Evolutionary conservation across 2,329 filamentous ascomycete genomes (phyloP).

Genomic region (Lasiodiplodia citricola): DNA sequence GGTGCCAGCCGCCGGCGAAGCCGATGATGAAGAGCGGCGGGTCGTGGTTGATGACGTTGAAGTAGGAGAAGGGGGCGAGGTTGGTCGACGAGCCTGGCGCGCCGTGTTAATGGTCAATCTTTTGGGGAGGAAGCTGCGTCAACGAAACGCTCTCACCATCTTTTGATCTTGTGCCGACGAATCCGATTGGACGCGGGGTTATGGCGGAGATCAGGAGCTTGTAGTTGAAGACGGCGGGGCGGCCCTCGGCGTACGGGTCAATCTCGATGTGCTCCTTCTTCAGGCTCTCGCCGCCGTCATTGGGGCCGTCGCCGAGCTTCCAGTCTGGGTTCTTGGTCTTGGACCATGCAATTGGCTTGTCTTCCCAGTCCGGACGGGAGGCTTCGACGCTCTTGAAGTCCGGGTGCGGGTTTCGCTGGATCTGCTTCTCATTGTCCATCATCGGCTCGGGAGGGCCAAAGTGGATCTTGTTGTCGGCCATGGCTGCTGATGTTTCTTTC

Average conservation of each 20-base stretch:
- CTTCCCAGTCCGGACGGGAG: conserved; percentile 66
- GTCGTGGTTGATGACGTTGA: conserved; percentile 82
- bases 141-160: conserved; percentile 57
- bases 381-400: conserved; percentile 78
- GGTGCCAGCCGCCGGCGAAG: conserved; percentile 60
- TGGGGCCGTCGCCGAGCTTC: conserved; percentile 70
- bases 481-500: not conserved
- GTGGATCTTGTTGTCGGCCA: conserved; percentile 16
- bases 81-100: conserved; percentile 61
- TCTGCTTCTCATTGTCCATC: conserved; percentile 52
- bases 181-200: conserved; percentile 79
- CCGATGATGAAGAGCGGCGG: conserved; percentile 80
- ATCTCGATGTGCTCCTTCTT: conserved; percentile 73
- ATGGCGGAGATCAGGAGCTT: conserved; percentile 87
- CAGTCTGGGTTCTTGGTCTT: conserved; percentile 70
- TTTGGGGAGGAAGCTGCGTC: not conserved
- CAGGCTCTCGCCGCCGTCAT: conserved; percentile 57
- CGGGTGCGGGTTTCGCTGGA: conserved; percentile 70
- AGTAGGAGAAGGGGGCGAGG: conserved; percentile 87
- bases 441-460: conserved; percentile 32
- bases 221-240: conserved; percentile 78
- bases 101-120: not conserved
- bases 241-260: conserved; percentile 75
- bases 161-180: conserved; percentile 61
- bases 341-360: conserved; percentile 59